phyloP scores from a whole-genome alignment of 2,329 filamentous ascomycete species.

The Pseudogymnoascus sp. region DNA sequence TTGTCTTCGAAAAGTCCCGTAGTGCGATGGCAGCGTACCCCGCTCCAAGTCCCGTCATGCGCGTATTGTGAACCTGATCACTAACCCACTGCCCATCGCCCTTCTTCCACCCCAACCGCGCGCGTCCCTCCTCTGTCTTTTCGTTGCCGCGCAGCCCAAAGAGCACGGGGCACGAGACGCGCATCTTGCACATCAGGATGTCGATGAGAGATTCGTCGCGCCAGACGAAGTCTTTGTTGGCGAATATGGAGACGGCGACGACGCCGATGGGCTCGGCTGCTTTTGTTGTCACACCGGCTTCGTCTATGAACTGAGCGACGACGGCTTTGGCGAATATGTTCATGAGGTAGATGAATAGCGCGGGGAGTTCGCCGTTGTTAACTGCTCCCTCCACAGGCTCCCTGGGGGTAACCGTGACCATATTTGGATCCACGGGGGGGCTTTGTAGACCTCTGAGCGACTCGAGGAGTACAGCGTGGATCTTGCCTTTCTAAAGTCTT shows the following conservation, averaged over 20 bases:
- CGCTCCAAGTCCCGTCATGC: constrained; percentile 74
- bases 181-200: constrained; percentile 80
- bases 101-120: constrained; percentile 66
- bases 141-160: constrained; percentile 77
- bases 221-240: constrained; percentile 57
- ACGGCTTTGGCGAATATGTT: constrained; percentile 69
- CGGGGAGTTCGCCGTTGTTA: constrained; percentile 48
- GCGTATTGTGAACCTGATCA: constrained; percentile 68
- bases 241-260: constrained; percentile 66
- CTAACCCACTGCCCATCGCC: constrained; percentile 49
- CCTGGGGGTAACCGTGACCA: constrained; percentile 40
- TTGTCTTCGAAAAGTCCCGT: constrained; percentile 67
- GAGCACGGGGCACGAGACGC: constrained; percentile 70
- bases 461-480: constrained; percentile 45
- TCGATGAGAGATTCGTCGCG: constrained; percentile 64
- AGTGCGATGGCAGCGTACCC: constrained; percentile 79
- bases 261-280: constrained; percentile 74
- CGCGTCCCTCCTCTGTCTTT: constrained; percentile 58
- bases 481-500: constrained; percentile 34
- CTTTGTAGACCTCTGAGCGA: constrained; percentile 44
- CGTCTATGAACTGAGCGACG: constrained; percentile 60
- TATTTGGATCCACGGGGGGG: constrained; percentile 44
- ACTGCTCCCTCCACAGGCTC: constrained; percentile 41
- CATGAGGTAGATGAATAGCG: constrained; percentile 64
- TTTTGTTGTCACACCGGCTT: constrained; percentile 55